Base-by-base conservation (phyloP, 495 filamentous ascomycete species). In the Cenococcum geophilum region DNA sequence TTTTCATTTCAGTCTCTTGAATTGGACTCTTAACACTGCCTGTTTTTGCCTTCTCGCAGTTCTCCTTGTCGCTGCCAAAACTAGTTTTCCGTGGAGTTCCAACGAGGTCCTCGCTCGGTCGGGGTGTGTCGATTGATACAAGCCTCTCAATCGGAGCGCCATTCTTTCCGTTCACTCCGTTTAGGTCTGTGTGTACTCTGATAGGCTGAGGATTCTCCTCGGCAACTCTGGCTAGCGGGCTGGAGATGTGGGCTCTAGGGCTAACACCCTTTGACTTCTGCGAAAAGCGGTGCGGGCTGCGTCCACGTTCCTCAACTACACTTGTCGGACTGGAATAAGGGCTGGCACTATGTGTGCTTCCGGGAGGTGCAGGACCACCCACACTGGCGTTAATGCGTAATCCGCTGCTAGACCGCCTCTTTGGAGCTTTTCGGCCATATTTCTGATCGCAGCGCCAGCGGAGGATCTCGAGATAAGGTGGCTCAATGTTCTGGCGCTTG, bases 371-470 rank as follows among this genome's bases (percentile, higher is more conserved):
- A 16, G 64, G 54, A 18, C 35, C 56, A n/a, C 65, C 62, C 1
- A 70, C 66, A 53, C 71, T 70, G 16, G 72, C 68, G 55, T 76
- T 75, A 57, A 75, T 71, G 12, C 63, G 63, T 14, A 65, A 57
- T 4, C 14, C 49, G 58, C 55, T 59, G 37, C 40, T 51, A 25
- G 61, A 68, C 60, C 63, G 62, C 59, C 53, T 70, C 63, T 64
- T 68, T 16, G 63, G 66, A 10, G 49, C 56, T 54, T 67, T 72
- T 16, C 90, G 85, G 35, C 93, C 93, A 71, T 89, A 89, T 75
- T 93, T 96, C 72, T 96, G 93, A 70, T 97, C 95, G 74, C 86
- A 84, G 68, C 93, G 83, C 87, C 95, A 97, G 52, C 93, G 82
- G 65, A 99, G 78, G 63, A 97, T 95, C 61, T 97, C 91, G 65